Evolutionary conservation across 139 green algal species (phyloP), one percentile per base, ranked within the genome.

Genomic region (Zygnema cylindricum): DNA sequence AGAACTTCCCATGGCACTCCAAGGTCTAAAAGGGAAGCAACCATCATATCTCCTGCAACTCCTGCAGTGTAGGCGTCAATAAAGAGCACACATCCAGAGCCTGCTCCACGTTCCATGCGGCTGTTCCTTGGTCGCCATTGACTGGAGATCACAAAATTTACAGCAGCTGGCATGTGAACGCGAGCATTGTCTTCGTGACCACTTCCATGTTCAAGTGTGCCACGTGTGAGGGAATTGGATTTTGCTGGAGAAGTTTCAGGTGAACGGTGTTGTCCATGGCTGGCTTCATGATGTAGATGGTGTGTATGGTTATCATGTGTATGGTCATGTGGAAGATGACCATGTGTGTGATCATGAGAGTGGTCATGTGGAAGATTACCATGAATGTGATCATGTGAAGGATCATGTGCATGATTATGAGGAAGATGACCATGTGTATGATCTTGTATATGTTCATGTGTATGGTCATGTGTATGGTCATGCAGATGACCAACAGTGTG

Each of bases 1-100:
- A 90, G 35, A 11, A 73, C 55, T 2, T 69, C 91, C 33, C 75
- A 43, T 1, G 95, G 93, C 55, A 98, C 97, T 81, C 96, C 96
- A 95, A 98, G 98, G 71, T 98, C 96, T 11, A 95, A 69, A 93
- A 98, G 95, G 21, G 93, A 91, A 16, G 93, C 87, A 41, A 98
- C 91, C 77, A 96, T 76, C 82, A 89, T 90, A 81, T 92, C 87
- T 30, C 87, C 87, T 30, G 87, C 87, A 30, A 91, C 21, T 25
- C 87, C 87, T 32, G 79, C 55, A 21, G 40, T 69, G 55, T 86
- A 39, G 23, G 78, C 87, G 38, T 91, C 87, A 30, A 91, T 41
- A 82, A 91, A 91, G 23, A 91, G 79, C 36, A 88, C 36, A 35
- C 63, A 54, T 49, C 87, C 86, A 32, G 3, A 11, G 1, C 41